These are phyloP conservation scores for Boletellus emodensis DNA, from an alignment of 768 basidiomycete genomes.

Conservation along the genomic window DNA sequence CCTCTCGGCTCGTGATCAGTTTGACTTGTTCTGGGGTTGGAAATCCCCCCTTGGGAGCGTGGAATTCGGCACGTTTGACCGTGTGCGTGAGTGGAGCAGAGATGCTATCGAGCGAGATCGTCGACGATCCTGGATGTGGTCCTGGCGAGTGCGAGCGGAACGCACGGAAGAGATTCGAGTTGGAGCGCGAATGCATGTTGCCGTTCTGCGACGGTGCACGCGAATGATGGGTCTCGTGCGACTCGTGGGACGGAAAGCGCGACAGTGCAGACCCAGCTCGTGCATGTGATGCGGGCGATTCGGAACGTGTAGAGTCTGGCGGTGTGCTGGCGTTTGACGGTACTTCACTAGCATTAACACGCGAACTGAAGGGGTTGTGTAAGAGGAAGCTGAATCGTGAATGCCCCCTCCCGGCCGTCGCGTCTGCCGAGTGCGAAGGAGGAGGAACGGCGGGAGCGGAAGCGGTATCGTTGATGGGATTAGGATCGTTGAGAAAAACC, in stretches of 20 bases:
- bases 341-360: constrained; percentile 9
- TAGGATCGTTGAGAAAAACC: constrained; percentile 20
- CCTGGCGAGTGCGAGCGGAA: constrained; percentile 39
- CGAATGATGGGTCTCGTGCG: constrained; percentile 15
- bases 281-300: constrained; percentile 13
- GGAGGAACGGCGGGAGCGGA: neutral
- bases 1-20: constrained; percentile 65
- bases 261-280: constrained; percentile 21
- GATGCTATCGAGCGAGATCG: constrained; percentile 69
- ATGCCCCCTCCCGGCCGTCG: constrained; percentile 13
- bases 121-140: constrained; percentile 52
- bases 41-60: constrained; percentile 47
- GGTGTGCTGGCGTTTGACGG: constrained; percentile 13
- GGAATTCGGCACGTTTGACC: constrained; percentile 63
- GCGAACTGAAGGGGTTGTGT: constrained; percentile 37
- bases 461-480: constrained; percentile 4
- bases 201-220: constrained; percentile 28
- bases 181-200: constrained; percentile 36
- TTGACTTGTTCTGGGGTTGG: constrained; percentile 53
- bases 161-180: constrained; percentile 32
- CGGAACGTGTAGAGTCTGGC: constrained; percentile 15
- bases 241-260: constrained; percentile 21
- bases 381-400: constrained; percentile 48
- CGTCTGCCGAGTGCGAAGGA: neutral
- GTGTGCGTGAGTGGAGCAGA: constrained; percentile 77